Evolutionary conservation across 768 basidiomycete genomes (phyloP).

Genomic region (Wakefieldia striispora): DNA sequence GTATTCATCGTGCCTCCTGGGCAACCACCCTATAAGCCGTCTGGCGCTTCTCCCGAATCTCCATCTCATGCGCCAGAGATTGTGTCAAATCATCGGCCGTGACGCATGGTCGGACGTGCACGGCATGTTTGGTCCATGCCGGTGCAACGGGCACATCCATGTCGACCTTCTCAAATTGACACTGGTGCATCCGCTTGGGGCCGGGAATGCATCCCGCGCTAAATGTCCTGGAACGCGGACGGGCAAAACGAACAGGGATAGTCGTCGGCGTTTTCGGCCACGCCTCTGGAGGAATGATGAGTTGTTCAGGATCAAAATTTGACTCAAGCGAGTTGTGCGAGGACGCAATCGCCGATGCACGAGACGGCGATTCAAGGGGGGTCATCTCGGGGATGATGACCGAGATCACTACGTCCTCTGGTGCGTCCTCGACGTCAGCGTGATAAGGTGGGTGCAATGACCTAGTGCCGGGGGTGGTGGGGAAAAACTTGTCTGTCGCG

Average conservation of each 20-base stretch:
- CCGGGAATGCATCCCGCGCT: slow-evolving; percentile 2
- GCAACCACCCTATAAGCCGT: slow-evolving; percentile 46
- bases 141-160: background rate
- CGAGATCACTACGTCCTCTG: slow-evolving; percentile 13
- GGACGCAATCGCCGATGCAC: slow-evolving; percentile 21
- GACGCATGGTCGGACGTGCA: background rate
- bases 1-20: slow-evolving; percentile 31
- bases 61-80: background rate
- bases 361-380: slow-evolving; percentile 26
- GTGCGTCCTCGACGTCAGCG: background rate
- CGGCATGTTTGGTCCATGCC: background rate
- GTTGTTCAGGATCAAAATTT: slow-evolving; percentile 22
- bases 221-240: slow-evolving; percentile 1
- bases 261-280: slow-evolving; percentile 26
- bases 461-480: background rate
- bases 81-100: background rate
- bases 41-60: slow-evolving; percentile 12
- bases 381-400: slow-evolving; percentile 5
- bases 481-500: slow-evolving; percentile 6
- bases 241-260: slow-evolving; percentile 9
- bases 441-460: slow-evolving; percentile 5
- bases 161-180: background rate
- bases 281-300: slow-evolving; percentile 4
- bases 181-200: background rate
- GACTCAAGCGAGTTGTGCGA: slow-evolving; percentile 33